A percentile compares a stretch with the other conserved stretches of the same genome.
Evolutionary conservation across 2,329 filamentous ascomycete genomes (phyloP).

Genomic region (Colletotrichum gloeosporioides): DNA sequence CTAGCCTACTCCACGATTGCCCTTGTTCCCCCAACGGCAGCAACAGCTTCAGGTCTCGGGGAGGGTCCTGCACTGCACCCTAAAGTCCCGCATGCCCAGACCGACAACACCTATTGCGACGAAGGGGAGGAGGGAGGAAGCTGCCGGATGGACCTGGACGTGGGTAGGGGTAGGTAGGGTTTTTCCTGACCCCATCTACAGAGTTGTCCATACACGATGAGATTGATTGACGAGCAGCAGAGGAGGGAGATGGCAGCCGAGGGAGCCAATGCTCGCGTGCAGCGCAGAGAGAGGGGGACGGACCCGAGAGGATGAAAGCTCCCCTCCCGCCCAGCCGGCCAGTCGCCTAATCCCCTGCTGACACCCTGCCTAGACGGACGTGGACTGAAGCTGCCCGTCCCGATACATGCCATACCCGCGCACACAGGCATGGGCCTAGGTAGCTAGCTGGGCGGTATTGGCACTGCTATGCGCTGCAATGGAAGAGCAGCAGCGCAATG

Average conservation of each 20-base stretch:
- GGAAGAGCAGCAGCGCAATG: background rate
- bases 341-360: background rate
- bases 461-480: background rate
- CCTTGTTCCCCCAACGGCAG: background rate
- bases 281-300: background rate
- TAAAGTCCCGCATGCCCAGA: background rate
- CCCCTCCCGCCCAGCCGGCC: background rate
- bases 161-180: background rate
- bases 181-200: background rate
- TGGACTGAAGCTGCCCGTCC: background rate
- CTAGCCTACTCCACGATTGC: conserved; percentile 7
- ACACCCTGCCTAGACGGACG: background rate
- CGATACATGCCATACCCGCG: background rate
- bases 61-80: background rate
- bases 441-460: background rate
- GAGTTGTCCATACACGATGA: background rate
- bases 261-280: background rate
- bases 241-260: background rate
- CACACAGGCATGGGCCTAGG: background rate
- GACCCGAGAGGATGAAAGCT: background rate
- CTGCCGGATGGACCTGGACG: background rate
- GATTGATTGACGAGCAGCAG: background rate
- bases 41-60: background rate
- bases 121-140: background rate
- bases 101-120: background rate